Base-by-base conservation (phyloP, 768 basidiomycete genomes). In the Phlebiopsis gigantea region DNA sequence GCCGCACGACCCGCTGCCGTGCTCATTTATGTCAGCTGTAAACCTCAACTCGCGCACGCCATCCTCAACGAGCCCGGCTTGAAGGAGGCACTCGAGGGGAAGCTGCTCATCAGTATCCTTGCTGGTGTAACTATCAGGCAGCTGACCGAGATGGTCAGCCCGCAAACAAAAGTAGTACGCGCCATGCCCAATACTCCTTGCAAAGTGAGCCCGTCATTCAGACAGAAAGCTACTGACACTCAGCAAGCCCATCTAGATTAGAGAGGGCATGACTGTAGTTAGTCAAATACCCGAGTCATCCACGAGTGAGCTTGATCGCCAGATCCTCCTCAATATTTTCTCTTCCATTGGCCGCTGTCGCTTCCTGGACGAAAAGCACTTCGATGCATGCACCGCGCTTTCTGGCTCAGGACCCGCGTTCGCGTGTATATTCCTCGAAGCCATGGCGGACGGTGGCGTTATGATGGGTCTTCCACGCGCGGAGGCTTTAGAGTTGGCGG, bases 131-230 rank as follows among this genome's bases (percentile, higher is more conserved):
- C 90, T 26, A 88, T 98, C 61, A 60, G 76, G 30, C 95, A 98
- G 70, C 75, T 98, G 34, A 72, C 77, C 45, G 77, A 71, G 5
- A 89, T 88, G 88, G 90, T 94, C 29, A 74, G 75, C 24, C 78
- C 86, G 2, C 78, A 77, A n/a, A 93, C 92, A 43, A 85, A 82
- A 63, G 88, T 98, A 58, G 85, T 98, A 57, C 86, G 97, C 56
- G 91, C 93, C 10, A 99, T 99, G 97, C 95, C 97, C 61, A 99
- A 99, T 68, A 98, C 96, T 1, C 94, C 97, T 19, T 93, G 90
- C 75, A 91, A 91, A 71, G 96, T 94, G 59, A 9, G 57, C 81
- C 62, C 22, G 12, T 19, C 22, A 31, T n/a, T 9, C 6, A 26
- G 3, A 1, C 52, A 8, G 2, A n/a, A 19, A 34, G 44, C 14